A percentile compares a stretch with the other conserved stretches of the same genome.
These are phyloP conservation scores for Aspergillus steynii DNA, from an alignment of 495 filamentous ascomycete genomes.

Conservation along the genomic window DNA sequence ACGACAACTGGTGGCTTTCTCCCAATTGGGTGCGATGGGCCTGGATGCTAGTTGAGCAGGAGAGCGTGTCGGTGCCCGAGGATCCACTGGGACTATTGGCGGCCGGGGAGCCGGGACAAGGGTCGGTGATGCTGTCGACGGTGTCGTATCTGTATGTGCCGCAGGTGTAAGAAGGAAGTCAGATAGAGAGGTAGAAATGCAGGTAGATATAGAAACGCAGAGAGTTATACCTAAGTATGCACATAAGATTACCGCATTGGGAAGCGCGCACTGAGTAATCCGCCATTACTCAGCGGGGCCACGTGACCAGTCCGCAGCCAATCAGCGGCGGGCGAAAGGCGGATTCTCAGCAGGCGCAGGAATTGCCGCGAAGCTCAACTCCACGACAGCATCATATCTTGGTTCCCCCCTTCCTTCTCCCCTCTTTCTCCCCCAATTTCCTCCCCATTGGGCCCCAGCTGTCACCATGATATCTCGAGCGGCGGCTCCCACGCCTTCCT, in stretches of 20 bases:
- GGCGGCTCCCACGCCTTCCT: conserved; percentile 48
- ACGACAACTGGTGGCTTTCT: conserved; percentile 39
- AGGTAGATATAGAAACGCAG: background rate
- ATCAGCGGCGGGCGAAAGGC: conserved; percentile 43
- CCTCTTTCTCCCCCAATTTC: conserved; percentile 25
- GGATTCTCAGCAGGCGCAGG: conserved; percentile 51
- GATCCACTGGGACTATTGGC: conserved; percentile 36
- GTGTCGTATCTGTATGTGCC: conserved; percentile 42
- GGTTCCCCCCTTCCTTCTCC: conserved; percentile 26
- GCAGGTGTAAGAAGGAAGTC: conserved; percentile 30
- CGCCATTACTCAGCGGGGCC: conserved; percentile 25
- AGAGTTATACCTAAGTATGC: no score
- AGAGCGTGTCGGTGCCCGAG: conserved; percentile 40
- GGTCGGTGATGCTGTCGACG: conserved; percentile 31
- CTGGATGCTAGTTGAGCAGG: conserved; percentile 39
- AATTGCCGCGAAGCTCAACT: conserved; percentile 41
- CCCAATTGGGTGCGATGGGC: conserved; percentile 46
- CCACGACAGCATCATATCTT: conserved; percentile 22
- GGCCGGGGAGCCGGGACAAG: conserved; percentile 14
- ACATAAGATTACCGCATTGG: background rate
- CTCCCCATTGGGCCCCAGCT: conserved; percentile 33
- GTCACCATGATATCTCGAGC: conserved; percentile 54
- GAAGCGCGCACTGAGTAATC: background rate
- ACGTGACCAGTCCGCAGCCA: conserved; percentile 33
- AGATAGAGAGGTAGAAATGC: conserved; percentile 2